These are phyloP conservation scores for Exserohilum turcica DNA, from an alignment of 2,329 filamentous ascomycete genomes.

Conservation along the genomic window DNA sequence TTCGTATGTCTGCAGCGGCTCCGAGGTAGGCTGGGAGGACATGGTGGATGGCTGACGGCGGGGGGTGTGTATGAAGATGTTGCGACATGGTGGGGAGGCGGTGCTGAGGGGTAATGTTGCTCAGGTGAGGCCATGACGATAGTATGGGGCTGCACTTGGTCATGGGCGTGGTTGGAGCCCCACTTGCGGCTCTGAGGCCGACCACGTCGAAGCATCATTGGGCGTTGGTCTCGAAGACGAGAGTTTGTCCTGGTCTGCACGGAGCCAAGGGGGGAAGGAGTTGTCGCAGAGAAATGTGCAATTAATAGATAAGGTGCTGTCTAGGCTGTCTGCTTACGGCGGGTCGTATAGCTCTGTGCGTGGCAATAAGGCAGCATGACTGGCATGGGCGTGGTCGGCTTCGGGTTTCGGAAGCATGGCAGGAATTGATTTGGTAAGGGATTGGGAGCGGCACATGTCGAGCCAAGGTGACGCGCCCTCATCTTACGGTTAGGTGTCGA, in stretches of 20 bases:
- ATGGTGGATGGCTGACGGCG: neutral
- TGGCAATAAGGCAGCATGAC: neutral
- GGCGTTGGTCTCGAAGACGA: neutral
- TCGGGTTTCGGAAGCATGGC: neutral
- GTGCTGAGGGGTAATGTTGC: neutral
- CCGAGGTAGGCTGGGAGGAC: constrained; percentile 17
- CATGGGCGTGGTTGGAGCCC: constrained; percentile 3
- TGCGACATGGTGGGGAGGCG: neutral
- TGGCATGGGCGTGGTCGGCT: neutral
- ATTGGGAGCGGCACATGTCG: neutral
- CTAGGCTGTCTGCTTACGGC: too few relatives aligned
- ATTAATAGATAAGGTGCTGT: too few relatives aligned
- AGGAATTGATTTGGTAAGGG: neutral
- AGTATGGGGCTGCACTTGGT: constrained; percentile 6
- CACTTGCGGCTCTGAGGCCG: constrained; percentile 7
- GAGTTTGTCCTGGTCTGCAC: neutral
- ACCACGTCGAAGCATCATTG: neutral
- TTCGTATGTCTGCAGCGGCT: constrained; percentile 18
- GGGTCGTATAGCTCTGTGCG: neutral
- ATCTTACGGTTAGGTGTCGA: neutral
- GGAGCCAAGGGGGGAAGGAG: too few relatives aligned
- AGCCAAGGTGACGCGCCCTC: neutral
- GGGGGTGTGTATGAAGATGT: neutral
- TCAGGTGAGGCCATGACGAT: constrained; percentile 6
- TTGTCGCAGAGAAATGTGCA: too few relatives aligned